phyloP scores from a whole-genome alignment of 306 rosid genomes.

The Sphenostylis stenocarpa region DNA sequence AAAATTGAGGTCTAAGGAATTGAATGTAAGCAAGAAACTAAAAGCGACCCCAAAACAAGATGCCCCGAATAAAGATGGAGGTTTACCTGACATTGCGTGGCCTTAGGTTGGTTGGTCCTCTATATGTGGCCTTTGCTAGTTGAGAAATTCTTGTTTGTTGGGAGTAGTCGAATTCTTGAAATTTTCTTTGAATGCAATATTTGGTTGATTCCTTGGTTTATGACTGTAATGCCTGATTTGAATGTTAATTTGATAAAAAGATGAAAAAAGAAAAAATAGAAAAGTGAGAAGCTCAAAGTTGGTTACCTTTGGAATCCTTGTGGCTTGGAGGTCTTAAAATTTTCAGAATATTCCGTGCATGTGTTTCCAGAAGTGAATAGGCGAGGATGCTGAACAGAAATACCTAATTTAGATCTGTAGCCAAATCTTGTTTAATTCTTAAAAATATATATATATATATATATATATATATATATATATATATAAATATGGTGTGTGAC shows the following conservation, averaged over 20 bases:
- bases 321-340: slow-evolving; percentile 15
- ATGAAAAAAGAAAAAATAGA: not conserved
- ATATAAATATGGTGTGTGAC: no score
- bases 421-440: no score
- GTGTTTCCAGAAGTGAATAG: slow-evolving; percentile 32
- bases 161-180: no score
- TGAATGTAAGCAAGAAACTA: slow-evolving; percentile 30
- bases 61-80: slow-evolving; percentile 32
- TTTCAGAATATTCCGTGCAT: not conserved
- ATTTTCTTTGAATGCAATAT: slow-evolving; percentile 21
- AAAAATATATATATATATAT: no score
- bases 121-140: slow-evolving; percentile 31
- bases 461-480: no score
- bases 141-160: no score
- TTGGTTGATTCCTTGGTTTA: slow-evolving; percentile 32
- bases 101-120: slow-evolving; percentile 39
- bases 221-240: no score
- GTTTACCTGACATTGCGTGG: slow-evolving; percentile 20
- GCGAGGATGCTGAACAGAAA: no score
- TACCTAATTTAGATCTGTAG: no score
- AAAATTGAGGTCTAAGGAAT: not conserved
- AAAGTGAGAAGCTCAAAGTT: not conserved
- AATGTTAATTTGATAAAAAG: no score
- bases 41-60: slow-evolving; percentile 33
- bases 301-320: slow-evolving; percentile 39